phyloP scores from a whole-genome alignment of 495 filamentous ascomycete species.

The Aspergillus carlsbadensis region DNA sequence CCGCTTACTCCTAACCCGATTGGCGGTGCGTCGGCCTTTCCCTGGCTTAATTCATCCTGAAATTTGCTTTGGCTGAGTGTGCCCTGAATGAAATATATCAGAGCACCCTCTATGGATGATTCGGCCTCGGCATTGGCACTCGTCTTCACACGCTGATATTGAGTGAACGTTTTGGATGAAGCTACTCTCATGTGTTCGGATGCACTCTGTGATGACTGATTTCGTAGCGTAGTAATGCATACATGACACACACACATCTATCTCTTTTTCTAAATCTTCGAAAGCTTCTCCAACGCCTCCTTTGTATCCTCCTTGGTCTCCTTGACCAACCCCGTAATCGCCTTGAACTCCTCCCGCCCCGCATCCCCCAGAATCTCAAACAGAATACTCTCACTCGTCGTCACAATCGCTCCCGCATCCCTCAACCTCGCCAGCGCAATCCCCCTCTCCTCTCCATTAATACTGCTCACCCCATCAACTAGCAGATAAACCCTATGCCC shows the following conservation, averaged over 20 bases:
- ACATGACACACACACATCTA: not conserved
- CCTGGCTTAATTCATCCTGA: constrained; percentile 70
- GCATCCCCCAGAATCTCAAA: constrained; percentile 95
- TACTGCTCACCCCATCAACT: constrained; percentile 87
- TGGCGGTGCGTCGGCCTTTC: constrained; percentile 90
- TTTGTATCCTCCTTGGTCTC: constrained; percentile 67
- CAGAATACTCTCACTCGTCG: constrained; percentile 85
- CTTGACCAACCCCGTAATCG: constrained; percentile 75
- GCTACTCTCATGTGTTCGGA: not conserved
- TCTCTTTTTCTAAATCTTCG: constrained; percentile 56
- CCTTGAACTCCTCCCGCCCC: constrained; percentile 64
- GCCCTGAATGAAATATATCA: constrained; percentile 31
- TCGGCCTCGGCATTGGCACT: not conserved
- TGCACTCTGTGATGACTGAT: constrained; percentile 16
- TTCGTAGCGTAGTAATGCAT: constrained; percentile 18
- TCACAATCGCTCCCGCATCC: constrained; percentile 74
- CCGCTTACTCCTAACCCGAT: constrained; percentile 71
- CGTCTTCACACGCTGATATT: not conserved
- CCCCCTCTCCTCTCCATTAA: constrained; percentile 75
- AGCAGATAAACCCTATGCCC: constrained; percentile 85
- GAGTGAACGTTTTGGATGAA: constrained; percentile 11
- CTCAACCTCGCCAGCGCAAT: constrained; percentile 76
- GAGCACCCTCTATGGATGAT: constrained; percentile 2
- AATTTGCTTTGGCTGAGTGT: not conserved
- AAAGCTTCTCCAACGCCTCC: constrained; percentile 60